phyloP scores from a whole-genome alignment of 129 eudicot species.

The Centrapalus pauciflorus region DNA sequence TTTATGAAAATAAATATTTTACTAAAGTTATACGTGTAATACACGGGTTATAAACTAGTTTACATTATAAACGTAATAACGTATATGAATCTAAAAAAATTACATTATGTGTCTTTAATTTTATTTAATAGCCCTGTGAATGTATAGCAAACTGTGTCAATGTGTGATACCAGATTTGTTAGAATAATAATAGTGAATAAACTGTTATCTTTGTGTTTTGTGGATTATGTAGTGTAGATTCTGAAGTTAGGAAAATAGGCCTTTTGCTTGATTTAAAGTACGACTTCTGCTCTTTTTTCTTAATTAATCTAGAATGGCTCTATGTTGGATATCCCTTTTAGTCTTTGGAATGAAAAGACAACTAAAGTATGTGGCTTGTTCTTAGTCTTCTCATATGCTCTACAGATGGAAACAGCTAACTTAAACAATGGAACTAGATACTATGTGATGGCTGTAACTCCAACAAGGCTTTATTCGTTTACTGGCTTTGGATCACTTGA shows the following conservation, averaged over 20 bases:
- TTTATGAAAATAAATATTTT: too few relatives aligned
- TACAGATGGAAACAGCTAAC: constrained; percentile 91
- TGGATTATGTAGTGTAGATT: not conserved
- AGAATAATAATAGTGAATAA: not conserved
- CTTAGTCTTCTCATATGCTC: not conserved
- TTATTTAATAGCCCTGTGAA: too few relatives aligned
- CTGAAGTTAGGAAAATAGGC: not conserved
- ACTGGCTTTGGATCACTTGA: constrained; percentile 80
- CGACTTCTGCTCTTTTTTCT: not conserved
- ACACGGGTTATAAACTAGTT: too few relatives aligned
- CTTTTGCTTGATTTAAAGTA: not conserved
- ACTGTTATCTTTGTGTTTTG: not conserved
- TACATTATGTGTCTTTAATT: too few relatives aligned
- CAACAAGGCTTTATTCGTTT: constrained; percentile 86
- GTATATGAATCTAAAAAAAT: too few relatives aligned
- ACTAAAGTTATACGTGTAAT: too few relatives aligned
- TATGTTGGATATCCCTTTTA: not conserved
- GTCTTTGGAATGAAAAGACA: not conserved
- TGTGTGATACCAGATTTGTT: too few relatives aligned
- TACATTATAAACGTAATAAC: too few relatives aligned
- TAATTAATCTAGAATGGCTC: not conserved
- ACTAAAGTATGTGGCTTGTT: not conserved
- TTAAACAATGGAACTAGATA: constrained; percentile 64
- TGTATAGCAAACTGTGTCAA: too few relatives aligned
- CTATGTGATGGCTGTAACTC: constrained; percentile 94